A percentile compares a stretch with the other conserved stretches of the same genome.
Conservation (phyloP, 2,329 filamentous ascomycete genomes). For the Cladosporium sphaerospermum region DNA sequence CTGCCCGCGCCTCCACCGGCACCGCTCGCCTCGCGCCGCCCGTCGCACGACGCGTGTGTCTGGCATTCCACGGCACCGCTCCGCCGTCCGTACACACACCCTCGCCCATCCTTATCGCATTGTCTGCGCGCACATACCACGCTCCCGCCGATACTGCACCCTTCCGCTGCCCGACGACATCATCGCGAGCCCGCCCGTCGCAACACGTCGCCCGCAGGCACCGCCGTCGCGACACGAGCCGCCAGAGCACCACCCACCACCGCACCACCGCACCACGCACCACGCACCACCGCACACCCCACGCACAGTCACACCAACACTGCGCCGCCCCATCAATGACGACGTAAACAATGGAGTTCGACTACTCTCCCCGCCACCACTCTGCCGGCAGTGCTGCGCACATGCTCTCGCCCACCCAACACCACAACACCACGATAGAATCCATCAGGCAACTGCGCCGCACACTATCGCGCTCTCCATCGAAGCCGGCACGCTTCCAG, state of each 20-base stretch:
- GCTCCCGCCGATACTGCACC: slow-evolving; percentile 2
- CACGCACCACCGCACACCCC: neutral
- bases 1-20: neutral
- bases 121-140: slow-evolving; percentile 12
- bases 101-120: slow-evolving; percentile 14
- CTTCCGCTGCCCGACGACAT: slow-evolving; percentile 1
- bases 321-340: slow-evolving; percentile 2
- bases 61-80: slow-evolving; percentile 11
- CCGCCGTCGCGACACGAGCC: neutral
- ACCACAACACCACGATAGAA: slow-evolving; percentile 48
- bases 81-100: slow-evolving; percentile 1
- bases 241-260: neutral
- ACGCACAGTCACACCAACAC: neutral
- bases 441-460: slow-evolving; percentile 81
- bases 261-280: neutral
- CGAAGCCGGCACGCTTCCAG: slow-evolving; percentile 66
- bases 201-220: neutral
- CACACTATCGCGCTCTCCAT: slow-evolving; percentile 88
- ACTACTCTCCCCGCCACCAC: slow-evolving; percentile 46
- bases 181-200: neutral
- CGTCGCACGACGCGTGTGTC: slow-evolving; percentile 12
- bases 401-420: slow-evolving; percentile 69
- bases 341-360: slow-evolving; percentile 39
- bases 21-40: neutral
- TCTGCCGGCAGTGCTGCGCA: slow-evolving; percentile 69